Base-by-base conservation (phyloP, 1,284 basidiomycete species). In the Puccinia polysora region DNA sequence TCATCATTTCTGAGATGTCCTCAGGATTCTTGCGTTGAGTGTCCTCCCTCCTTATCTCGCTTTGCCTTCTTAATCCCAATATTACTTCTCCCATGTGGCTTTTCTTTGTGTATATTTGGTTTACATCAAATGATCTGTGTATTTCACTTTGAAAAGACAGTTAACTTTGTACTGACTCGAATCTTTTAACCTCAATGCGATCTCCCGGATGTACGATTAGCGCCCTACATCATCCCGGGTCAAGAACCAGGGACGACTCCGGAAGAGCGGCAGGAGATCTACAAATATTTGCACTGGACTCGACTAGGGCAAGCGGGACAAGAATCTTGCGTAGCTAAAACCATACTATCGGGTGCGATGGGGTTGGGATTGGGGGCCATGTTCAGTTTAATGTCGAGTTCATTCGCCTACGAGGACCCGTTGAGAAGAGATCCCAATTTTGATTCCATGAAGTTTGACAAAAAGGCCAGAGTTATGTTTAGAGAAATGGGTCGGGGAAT, bases 361-460 rank as follows among this genome's bases (percentile, higher is more conserved):
- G 76, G 92, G 73, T 88, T 97, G 78, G 93, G 85, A 12, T 84
- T 97, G 59, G 96, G 95, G 75, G 94, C 88, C 34, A 94, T 97
- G 83, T 92, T 98, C 82, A 91, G 91, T 0, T 84, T 98, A 74
- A 95, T 98, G 92, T 91, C 90, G 52, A 84, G 92, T 14, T 92
- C 91, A 36, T 95, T 98, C 79, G 89, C 89, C 30, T 93, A 96
- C 78, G 95, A 97, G 80, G 95, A 97, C 80, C 95, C 95, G 5
- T 82, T 91, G 60, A 14, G 74, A 79, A 32, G 76, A 76, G 52
- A 81, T 76, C 14, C 80, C 74, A 82, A 83, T n/a, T 76, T 76
- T 38, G 75, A 78, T 30, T 75, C 82, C 15, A 78, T 88, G 81
- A 86, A 81, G 53, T 84, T 84, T 34, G 52, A 55, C 69, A 88